phyloP scores from a whole-genome alignment of 306 rosid species.

The Prunus kanzakura region DNA sequence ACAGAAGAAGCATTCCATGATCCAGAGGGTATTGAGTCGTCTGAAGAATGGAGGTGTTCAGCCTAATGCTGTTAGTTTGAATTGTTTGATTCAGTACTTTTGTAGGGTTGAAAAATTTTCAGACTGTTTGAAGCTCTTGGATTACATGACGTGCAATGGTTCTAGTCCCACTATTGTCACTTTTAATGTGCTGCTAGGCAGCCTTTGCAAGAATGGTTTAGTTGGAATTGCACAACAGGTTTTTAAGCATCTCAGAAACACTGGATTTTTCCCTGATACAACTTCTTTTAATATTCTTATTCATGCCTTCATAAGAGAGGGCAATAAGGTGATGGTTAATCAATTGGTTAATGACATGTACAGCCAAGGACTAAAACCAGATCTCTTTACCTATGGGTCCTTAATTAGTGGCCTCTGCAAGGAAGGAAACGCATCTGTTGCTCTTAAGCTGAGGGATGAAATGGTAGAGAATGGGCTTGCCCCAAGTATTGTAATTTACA shows the following conservation, averaged over 20 bases:
- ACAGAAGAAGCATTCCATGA: constrained; percentile 24
- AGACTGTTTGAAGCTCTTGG: constrained; percentile 35
- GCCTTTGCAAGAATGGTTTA: constrained; percentile 36
- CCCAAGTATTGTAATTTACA: constrained; percentile 34
- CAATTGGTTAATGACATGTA: constrained; percentile 30
- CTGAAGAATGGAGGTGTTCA: constrained; percentile 34
- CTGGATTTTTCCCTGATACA: constrained; percentile 18
- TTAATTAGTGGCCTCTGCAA: constrained; percentile 27
- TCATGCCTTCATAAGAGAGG: constrained; percentile 25
- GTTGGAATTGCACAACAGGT: constrained; percentile 21
- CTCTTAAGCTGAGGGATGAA: constrained; percentile 26
- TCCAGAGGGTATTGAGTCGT: constrained; percentile 23
- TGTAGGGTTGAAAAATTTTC: constrained; percentile 24
- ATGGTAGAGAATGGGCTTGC: constrained; percentile 28
- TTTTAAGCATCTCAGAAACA: constrained; percentile 20
- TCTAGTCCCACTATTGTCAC: constrained; percentile 22
- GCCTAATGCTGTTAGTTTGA: constrained; percentile 31
- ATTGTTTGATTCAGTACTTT: constrained; percentile 41
- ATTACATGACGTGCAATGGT: constrained; percentile 30
- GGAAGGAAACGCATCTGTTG: constrained; percentile 27
- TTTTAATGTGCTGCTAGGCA: constrained; percentile 31
- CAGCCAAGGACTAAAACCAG: constrained; percentile 27
- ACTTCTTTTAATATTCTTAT: constrained; percentile 38
- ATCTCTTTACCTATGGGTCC: constrained; percentile 29
- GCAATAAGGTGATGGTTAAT: constrained; percentile 4